phyloP scores from a whole-genome alignment of 805 yeast genomes.

The Metschnikowia lachancei region DNA sequence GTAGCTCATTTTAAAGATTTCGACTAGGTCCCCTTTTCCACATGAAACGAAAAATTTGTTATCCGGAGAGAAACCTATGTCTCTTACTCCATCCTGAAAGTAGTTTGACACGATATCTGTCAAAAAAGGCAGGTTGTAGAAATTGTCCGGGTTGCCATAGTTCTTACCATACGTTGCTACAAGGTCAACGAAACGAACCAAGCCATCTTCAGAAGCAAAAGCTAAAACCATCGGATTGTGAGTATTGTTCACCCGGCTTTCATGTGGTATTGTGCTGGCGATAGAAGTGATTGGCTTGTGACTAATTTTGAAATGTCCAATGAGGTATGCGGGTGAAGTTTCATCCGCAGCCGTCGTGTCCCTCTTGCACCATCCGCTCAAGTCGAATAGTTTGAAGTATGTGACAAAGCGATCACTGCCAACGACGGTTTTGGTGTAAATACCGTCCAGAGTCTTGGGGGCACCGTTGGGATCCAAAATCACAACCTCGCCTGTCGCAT shows the following conservation, averaged over 20 bases:
- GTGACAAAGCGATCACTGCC: conserved; percentile 33
- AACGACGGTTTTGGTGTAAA: conserved; percentile 20
- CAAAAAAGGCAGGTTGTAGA: conserved; percentile 26
- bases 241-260: conserved; percentile 15
- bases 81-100: conserved; percentile 59
- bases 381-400: conserved; percentile 36
- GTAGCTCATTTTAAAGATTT: conserved; percentile 39
- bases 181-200: conserved; percentile 55
- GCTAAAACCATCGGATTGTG: conserved; percentile 46
- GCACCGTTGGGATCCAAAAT: conserved; percentile 18
- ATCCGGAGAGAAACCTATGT: conserved; percentile 48
- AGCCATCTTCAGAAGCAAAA: conserved; percentile 65
- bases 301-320: conserved; percentile 64
- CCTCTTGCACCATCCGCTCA: conserved; percentile 27
- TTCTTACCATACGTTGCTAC: conserved; percentile 28
- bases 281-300: conserved; percentile 54
- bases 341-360: background rate
- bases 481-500: conserved; percentile 18
- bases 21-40: conserved; percentile 55
- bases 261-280: conserved; percentile 30
- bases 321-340: conserved; percentile 14
- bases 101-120: conserved; percentile 60
- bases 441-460: conserved; percentile 3
- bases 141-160: conserved; percentile 25
- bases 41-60: conserved; percentile 45